Conservation (phyloP, 352 stramenopile genomes). For the Pythium brassicae region DNA sequence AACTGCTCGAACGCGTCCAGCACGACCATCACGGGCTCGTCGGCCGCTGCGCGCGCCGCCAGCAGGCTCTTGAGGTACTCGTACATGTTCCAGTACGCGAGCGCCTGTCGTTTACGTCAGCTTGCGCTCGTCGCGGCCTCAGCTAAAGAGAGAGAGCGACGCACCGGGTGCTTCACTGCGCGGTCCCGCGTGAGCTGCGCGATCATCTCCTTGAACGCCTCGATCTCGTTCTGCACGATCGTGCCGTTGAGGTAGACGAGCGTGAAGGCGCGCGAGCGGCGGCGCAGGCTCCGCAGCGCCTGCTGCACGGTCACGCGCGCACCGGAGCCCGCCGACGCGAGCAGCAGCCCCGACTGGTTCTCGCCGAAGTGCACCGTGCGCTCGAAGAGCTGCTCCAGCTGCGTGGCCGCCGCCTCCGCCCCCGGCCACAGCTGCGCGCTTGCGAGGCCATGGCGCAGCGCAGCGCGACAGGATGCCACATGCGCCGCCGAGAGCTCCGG, state of each 20-base stretch:
- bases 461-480: constrained; percentile 30
- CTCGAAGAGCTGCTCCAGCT: constrained; percentile 59
- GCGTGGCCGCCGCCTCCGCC: constrained; percentile 17
- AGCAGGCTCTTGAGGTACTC: constrained; percentile 70
- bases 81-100: constrained; percentile 86
- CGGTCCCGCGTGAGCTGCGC: constrained; percentile 56
- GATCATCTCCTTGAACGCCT: constrained; percentile 81
- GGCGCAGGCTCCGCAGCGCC: constrained; percentile 46
- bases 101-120: constrained; percentile 15
- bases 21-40: constrained; percentile 63
- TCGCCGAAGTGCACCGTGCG: constrained; percentile 66
- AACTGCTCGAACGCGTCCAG: constrained; percentile 79
- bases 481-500: constrained; percentile 18
- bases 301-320: constrained; percentile 47
- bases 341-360: constrained; percentile 74
- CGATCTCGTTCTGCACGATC: constrained; percentile 77
- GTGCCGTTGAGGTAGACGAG: constrained; percentile 75
- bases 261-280: constrained; percentile 35
- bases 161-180: constrained; percentile 57
- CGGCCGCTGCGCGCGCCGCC: constrained; percentile 34
- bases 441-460: constrained; percentile 29
- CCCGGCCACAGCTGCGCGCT: not conserved
- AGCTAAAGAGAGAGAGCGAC: not conserved
- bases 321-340: constrained; percentile 47
- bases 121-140: not conserved